Base-by-base conservation (phyloP, 805 yeast species). In the Suhomyces sp. region DNA sequence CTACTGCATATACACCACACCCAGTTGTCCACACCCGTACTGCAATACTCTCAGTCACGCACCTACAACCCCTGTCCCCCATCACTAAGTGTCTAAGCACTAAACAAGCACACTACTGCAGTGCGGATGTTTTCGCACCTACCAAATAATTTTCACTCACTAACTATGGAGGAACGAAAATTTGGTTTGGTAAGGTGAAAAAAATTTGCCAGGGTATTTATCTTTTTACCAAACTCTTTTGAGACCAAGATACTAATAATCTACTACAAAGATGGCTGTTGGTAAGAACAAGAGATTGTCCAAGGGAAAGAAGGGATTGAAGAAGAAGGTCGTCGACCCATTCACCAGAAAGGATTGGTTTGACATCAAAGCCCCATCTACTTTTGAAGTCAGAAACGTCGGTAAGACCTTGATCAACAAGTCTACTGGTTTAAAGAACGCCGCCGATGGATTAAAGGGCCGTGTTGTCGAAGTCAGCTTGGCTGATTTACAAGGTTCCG, bases 301-400 rank as follows among this genome's bases (percentile, higher is more conserved):
- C 70, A 76, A 76, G 70, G 91, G 91, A 68, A 83, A 84, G 88
- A 93, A 93, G 77, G 97, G 98, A 67, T 77, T 88, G 74, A 91
- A 93, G 95, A 93, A 91, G 95, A 91, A 83, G 84, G 93, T 86
- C 68, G 95, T 88, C 59, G 98, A 91, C 81, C 98, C 98, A 68
- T 91, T 91, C 93, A 80, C 96, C 83, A 88, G 90, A 76, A 91
- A 91, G 78, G 98, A 91, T 64, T 91, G 98, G 98, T 90, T 77
- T 72, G 95, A 86, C 74, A 87, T 90, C 77, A 90, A 90, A 80
- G 98, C 98, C 56, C 98, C 98, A 67, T 83, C 97, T 64, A 88
- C 96, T 62, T 91, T 91, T 65, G 97, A 90, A 76, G 87, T 87
- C 85, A 90, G 97, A 77, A 86, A 86, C 64, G 97, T 88, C 68